Percentiles rank a stretch among this genome's conserved stretches.
phyloP scores from a whole-genome alignment of 2,329 filamentous ascomycete genomes.

The Aspergillus aculeatinus region DNA sequence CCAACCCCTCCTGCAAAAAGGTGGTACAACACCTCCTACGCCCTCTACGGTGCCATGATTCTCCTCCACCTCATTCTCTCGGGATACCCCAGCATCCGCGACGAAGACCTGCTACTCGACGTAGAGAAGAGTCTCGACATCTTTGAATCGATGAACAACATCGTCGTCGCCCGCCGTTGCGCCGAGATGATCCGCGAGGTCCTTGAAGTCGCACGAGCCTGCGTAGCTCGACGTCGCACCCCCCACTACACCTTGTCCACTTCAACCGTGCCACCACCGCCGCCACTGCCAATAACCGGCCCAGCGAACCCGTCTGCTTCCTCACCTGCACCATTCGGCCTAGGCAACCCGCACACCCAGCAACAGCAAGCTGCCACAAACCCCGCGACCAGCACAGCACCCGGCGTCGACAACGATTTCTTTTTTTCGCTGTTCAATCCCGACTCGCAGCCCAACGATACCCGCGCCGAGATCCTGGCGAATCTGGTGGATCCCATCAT shows the following conservation, averaged over 20 bases:
- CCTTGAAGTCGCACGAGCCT: slow-evolving; percentile 25
- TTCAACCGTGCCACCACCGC: background rate
- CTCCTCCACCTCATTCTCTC: slow-evolving; percentile 26
- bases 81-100: slow-evolving; percentile 14
- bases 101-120: slow-evolving; percentile 25
- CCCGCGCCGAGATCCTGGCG: slow-evolving; percentile 23
- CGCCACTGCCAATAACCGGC: background rate
- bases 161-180: slow-evolving; percentile 32
- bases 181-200: slow-evolving; percentile 32
- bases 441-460: slow-evolving; percentile 16
- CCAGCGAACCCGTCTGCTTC: background rate
- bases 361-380: background rate
- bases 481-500: slow-evolving; percentile 26
- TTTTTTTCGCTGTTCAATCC: slow-evolving; percentile 22
- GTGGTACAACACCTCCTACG: slow-evolving; percentile 38
- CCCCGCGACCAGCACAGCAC: background rate
- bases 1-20: slow-evolving; percentile 4
- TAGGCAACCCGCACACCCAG: background rate
- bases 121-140: slow-evolving; percentile 34
- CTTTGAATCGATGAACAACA: slow-evolving; percentile 32
- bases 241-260: background rate
- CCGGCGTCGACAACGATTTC: slow-evolving; percentile 13
- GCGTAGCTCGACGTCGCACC: slow-evolving; percentile 13
- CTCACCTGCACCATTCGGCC: background rate
- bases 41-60: slow-evolving; percentile 36